Evolutionary conservation across 2,329 filamentous ascomycete genomes (phyloP), one percentile per base, ranked within the genome.

Genomic region (Cryphonectria nitschkei): DNA sequence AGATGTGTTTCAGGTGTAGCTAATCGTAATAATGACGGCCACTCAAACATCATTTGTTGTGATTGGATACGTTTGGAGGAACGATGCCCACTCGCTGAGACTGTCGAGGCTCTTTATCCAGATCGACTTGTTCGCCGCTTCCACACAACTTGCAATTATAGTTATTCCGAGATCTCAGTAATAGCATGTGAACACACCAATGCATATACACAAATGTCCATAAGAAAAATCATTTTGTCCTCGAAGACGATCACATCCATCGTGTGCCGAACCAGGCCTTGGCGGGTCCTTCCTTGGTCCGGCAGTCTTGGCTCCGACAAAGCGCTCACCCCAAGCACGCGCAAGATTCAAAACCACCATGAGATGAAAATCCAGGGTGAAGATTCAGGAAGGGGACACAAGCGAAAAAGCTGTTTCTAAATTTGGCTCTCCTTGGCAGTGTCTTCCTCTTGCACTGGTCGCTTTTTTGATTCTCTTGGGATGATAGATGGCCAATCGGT

Each of bases 221-320:
- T 9, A n/a, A 16, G 6, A 56, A 29, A 32, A 6, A 16, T 16
- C 26, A 56, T n/a, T 9, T 54, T 32, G 52, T 29, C 11, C 52
- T 56, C 26, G 14, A 56, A n/a, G 52, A 29, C 52, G 52, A 26
- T 26, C 52, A 56, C 52, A 13, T 29, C 11, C 13, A 7, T 32
- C 11, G 9, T 56, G 52, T 56, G 52, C 52, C 26, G 46, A 56
- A 32, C 14, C n/a, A 5, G 26, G 52, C 52, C 52, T 56, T 26
- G 52, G 52, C 52, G 52, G 26, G 4, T 56, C 3, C 2, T 13
- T 56, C 52, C 52, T 32, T 56, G 52, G 52, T 29, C 52, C 52
- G 52, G 52, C 52, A 56, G 52, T 29, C 52, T 56, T 56, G 52
- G 52, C 52, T 56, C 52, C 52, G 52, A 56, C 52, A 29, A 50